phyloP scores from a whole-genome alignment of 192 early-diverging fungal species.

The Chytriomyces sp. region DNA sequence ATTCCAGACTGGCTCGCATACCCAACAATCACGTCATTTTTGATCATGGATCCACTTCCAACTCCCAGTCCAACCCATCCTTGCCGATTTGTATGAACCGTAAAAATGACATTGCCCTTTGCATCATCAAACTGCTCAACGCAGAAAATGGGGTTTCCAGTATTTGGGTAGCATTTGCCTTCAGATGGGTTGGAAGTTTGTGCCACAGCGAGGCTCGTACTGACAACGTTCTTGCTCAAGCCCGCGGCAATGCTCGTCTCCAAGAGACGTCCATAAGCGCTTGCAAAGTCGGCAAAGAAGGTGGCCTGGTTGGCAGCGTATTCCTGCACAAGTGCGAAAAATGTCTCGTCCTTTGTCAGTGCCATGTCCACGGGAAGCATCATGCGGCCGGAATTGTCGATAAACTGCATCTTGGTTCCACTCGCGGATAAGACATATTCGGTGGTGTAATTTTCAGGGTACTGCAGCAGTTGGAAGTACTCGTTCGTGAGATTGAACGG shows the following conservation, averaged over 20 bases:
- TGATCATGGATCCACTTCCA: constrained; percentile 10
- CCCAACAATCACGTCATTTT: constrained; percentile 23
- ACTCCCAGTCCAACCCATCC: constrained; percentile 36
- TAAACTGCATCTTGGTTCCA: neutral
- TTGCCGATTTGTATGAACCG: neutral
- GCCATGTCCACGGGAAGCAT: constrained; percentile 10
- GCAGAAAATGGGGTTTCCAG: constrained; percentile 4
- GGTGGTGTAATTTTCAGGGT: constrained; percentile 21
- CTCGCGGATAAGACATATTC: neutral
- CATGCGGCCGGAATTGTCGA: constrained; percentile 6
- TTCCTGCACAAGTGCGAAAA: constrained; percentile 11
- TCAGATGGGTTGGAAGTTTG: neutral
- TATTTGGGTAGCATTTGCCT: constrained; percentile 1
- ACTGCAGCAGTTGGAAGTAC: constrained; percentile 42
- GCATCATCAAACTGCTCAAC: neutral
- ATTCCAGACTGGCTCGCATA: neutral
- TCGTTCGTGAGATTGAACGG: constrained; percentile 45
- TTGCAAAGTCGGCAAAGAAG: constrained; percentile 27
- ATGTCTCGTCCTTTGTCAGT: constrained; percentile 23
- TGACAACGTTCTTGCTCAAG: neutral
- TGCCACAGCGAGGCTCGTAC: neutral
- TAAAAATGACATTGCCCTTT: neutral
- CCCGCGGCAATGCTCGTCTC: neutral
- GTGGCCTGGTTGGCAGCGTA: constrained; percentile 27
- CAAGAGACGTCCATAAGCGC: constrained; percentile 1